These are phyloP conservation scores for Trichoderma aggressivum DNA, from an alignment of 2,329 filamentous ascomycete species.

Conservation along the genomic window DNA sequence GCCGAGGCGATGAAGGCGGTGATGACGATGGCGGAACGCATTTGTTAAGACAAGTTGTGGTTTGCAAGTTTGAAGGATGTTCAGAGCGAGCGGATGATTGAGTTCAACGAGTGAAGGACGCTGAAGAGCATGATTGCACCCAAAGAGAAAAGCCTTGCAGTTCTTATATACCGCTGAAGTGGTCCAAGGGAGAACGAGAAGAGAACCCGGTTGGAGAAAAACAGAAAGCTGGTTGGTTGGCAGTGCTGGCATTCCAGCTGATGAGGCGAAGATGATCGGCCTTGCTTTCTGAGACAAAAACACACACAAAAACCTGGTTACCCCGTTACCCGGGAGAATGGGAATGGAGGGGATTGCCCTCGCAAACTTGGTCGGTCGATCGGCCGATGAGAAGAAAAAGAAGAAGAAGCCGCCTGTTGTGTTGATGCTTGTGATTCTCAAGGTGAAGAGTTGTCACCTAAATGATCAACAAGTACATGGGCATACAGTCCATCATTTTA, in stretches of 20 bases:
- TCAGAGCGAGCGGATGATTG: not conserved
- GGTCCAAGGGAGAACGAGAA: not conserved
- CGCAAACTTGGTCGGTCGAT: not conserved
- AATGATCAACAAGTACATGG: not conserved
- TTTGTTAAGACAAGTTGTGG: not conserved
- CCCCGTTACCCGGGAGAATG: slow-evolving; percentile 4
- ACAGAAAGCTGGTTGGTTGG: not conserved
- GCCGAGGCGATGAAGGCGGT: not conserved
- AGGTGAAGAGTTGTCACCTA: too few species aligned
- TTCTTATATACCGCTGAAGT: not conserved
- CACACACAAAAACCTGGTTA: not conserved
- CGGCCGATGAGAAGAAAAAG: not conserved
- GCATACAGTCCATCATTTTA: not conserved
- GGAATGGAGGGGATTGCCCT: not conserved
- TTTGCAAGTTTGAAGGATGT: not conserved
- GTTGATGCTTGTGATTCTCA: not conserved
- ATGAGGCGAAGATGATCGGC: slow-evolving; percentile 1
- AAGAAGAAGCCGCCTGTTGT: not conserved
- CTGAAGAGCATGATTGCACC: not conserved
- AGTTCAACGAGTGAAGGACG: not conserved
- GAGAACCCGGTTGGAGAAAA: not conserved
- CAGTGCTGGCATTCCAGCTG: not conserved
- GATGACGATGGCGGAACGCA: slow-evolving; percentile 3
- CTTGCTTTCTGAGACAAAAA: not conserved
- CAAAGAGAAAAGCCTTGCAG: not conserved